Evolutionary conservation across 2,329 filamentous ascomycete species (phyloP).

Genomic region (Pseudogymnoascus sp.): DNA sequence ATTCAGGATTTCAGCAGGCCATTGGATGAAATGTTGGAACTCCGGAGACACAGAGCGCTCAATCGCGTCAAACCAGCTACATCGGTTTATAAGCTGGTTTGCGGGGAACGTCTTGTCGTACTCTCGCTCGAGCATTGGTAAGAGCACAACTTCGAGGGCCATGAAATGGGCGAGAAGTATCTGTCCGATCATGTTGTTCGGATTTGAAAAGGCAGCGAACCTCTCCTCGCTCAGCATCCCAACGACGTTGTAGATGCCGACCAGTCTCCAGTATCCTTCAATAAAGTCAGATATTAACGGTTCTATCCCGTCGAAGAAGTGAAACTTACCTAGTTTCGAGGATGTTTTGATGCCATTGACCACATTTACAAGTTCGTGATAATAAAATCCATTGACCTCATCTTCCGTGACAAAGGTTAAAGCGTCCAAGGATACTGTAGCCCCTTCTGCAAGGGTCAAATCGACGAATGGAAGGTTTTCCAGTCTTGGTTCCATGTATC

Average conservation of each 20-base stretch:
- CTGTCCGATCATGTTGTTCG: constrained; percentile 35
- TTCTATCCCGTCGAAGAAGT: background rate
- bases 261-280: constrained; percentile 35
- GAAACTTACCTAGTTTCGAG: constrained; percentile 21
- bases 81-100: constrained; percentile 12
- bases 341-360: constrained; percentile 28
- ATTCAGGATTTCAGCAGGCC: constrained; percentile 14
- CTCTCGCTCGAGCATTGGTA: constrained; percentile 31
- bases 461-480: constrained; percentile 39
- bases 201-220: constrained; percentile 38
- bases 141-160: constrained; percentile 38
- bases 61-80: constrained; percentile 14
- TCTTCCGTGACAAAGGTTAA: constrained; percentile 38
- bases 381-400: constrained; percentile 40
- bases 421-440: constrained; percentile 36
- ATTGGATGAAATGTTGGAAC: constrained; percentile 14
- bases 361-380: constrained; percentile 39
- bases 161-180: constrained; percentile 41
- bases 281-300: constrained; percentile 13
- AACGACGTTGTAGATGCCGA: constrained; percentile 35
- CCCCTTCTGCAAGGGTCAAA: constrained; percentile 40
- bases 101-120: constrained; percentile 19
- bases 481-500: constrained; percentile 40
- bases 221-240: constrained; percentile 33
- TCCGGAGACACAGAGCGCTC: constrained; percentile 3